Conservation (phyloP, 768 basidiomycete genomes). For the Phallus indusiatus region DNA sequence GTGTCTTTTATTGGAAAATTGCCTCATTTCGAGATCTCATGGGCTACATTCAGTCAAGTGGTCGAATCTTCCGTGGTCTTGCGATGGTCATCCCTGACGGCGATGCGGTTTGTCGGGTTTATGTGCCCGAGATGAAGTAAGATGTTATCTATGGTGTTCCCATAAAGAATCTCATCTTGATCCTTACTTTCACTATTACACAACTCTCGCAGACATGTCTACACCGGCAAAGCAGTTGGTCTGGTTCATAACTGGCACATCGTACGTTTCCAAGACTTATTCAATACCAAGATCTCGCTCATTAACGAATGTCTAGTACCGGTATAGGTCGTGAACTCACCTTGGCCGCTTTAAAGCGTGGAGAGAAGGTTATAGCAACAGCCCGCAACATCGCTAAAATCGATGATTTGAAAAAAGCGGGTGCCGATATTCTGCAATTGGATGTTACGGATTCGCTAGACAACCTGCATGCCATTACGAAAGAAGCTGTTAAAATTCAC, state of each 20-base stretch:
- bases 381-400: slow-evolving; percentile 22
- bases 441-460: slow-evolving; percentile 27
- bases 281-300: neutral
- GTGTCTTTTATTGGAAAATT: too few species aligned
- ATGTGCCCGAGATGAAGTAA: too few species aligned
- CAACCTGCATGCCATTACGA: neutral
- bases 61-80: too few species aligned
- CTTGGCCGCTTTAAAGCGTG: slow-evolving; percentile 17
- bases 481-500: slow-evolving; percentile 14
- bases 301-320: slow-evolving; percentile 7
- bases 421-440: slow-evolving; percentile 30
- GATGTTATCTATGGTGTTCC: too few species aligned
- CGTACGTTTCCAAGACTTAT: slow-evolving; percentile 11
- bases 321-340: slow-evolving; percentile 31
- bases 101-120: too few species aligned
- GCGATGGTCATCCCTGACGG: too few species aligned
- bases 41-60: too few species aligned
- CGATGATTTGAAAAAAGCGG: slow-evolving; percentile 26
- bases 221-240: slow-evolving; percentile 13
- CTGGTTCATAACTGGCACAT: slow-evolving; percentile 21
- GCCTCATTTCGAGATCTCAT: too few species aligned
- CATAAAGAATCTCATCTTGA: too few species aligned
- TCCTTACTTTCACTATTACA: too few species aligned
- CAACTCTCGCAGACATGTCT: too few species aligned
- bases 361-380: slow-evolving; percentile 27